These are phyloP conservation scores for Fusarium zealandicum DNA, from an alignment of 2,329 filamentous ascomycete genomes.

Conservation along the genomic window DNA sequence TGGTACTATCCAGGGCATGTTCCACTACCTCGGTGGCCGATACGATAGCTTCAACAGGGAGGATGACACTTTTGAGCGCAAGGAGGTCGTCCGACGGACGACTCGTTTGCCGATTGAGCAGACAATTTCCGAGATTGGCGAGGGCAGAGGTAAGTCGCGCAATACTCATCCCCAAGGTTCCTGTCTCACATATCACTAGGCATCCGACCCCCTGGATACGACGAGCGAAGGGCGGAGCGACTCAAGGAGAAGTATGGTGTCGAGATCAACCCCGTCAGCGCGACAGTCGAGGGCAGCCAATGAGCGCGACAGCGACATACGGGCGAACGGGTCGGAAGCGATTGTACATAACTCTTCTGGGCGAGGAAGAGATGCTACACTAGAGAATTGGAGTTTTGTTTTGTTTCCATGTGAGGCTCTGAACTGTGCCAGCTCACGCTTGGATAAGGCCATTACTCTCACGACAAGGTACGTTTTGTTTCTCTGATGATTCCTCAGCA, in stretches of 20 bases:
- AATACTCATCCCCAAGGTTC: background rate
- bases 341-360: constrained; percentile 50
- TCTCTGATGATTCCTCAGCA: background rate
- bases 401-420: constrained; percentile 41
- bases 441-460: constrained; percentile 18
- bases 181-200: constrained; percentile 57
- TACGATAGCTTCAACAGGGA: constrained; percentile 60
- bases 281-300: constrained; percentile 55
- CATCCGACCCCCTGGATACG: constrained; percentile 81
- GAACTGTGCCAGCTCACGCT: constrained; percentile 36
- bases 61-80: constrained; percentile 76
- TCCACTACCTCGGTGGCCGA: constrained; percentile 73
- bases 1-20: constrained; percentile 65
- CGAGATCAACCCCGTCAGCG: constrained; percentile 74
- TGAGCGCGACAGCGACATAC: constrained; percentile 38
- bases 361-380: constrained; percentile 48
- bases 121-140: constrained; percentile 81
- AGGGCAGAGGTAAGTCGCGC: constrained; percentile 76
- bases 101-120: constrained; percentile 79
- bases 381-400: constrained; percentile 52
- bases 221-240: constrained; percentile 80
- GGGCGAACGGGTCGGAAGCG: constrained; percentile 39
- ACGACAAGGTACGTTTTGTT: constrained; percentile 38
- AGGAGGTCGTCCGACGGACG: constrained; percentile 76
- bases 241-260: constrained; percentile 89